These are phyloP conservation scores for Halenospora varia DNA, from an alignment of 495 filamentous ascomycete species.

Conservation along the genomic window DNA sequence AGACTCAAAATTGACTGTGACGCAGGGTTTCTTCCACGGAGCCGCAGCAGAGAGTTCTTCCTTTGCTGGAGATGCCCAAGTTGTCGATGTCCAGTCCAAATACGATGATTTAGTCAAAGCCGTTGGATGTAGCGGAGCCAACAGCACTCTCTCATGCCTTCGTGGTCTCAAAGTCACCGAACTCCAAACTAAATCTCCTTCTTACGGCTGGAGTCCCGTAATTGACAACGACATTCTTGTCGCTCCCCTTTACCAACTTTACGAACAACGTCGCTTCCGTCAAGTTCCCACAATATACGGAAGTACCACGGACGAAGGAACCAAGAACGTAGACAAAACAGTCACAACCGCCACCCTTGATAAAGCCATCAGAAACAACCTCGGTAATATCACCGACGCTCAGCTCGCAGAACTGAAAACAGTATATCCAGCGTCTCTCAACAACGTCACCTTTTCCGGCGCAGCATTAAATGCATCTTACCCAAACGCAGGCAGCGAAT, in stretches of 20 bases:
- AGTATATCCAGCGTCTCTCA: slow-evolving; percentile 5
- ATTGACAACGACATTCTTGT: slow-evolving; percentile 55
- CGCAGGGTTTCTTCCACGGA: slow-evolving; percentile 43
- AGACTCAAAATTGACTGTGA: not conserved
- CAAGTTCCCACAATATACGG: slow-evolving; percentile 64
- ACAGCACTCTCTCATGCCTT: slow-evolving; percentile 49
- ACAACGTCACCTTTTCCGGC: slow-evolving; percentile 6
- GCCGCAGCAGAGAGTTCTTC: slow-evolving; percentile 61
- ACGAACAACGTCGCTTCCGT: slow-evolving; percentile 54
- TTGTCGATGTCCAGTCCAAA: slow-evolving; percentile 51
- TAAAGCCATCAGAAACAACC: not conserved
- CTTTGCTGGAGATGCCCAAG: slow-evolving; percentile 39
- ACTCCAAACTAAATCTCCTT: slow-evolving; percentile 44
- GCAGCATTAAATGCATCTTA: slow-evolving; percentile 4
- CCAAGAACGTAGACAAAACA: slow-evolving; percentile 20
- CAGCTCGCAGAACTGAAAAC: slow-evolving; percentile 4
- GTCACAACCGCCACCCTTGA: slow-evolving; percentile 3
- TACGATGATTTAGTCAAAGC: slow-evolving; percentile 55
- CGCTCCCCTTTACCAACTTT: slow-evolving; percentile 55
- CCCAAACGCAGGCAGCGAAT: slow-evolving; percentile 8
- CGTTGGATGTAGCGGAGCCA: slow-evolving; percentile 44
- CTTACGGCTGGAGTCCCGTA: slow-evolving; percentile 55
- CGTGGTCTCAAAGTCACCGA: slow-evolving; percentile 40
- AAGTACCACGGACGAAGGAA: slow-evolving; percentile 61
- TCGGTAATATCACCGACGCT: slow-evolving; percentile 10